Evolutionary conservation across 1,139 yeast species (phyloP).

Genomic region (Suhomyces terraborum): DNA sequence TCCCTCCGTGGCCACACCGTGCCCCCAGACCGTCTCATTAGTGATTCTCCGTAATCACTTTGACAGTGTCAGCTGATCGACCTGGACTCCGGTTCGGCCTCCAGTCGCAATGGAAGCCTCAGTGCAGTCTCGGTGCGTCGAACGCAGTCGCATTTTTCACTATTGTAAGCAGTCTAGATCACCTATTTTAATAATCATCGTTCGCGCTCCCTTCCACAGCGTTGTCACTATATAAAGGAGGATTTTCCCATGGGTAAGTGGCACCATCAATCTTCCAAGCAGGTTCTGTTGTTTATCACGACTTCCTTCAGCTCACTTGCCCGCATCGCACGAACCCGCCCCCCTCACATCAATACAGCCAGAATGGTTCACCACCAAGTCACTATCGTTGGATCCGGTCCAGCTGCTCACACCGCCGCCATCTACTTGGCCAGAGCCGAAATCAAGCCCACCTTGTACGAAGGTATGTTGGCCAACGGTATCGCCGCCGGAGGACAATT

Average conservation of each 20-base stretch:
- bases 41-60: too few species aligned
- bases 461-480: slow-evolving; percentile 97
- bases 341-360: too few species aligned
- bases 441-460: slow-evolving; percentile 88
- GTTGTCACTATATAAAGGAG: slow-evolving; percentile 2
- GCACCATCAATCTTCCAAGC: neutral
- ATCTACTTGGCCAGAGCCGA: slow-evolving; percentile 96
- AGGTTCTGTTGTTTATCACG: neutral
- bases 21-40: too few species aligned
- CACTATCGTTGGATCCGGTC: slow-evolving; percentile 95
- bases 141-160: neutral
- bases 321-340: neutral
- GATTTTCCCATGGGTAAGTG: neutral
- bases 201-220: slow-evolving; percentile 1
- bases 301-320: neutral
- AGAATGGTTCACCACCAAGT: slow-evolving; percentile 86
- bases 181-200: slow-evolving; percentile 11
- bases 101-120: too few species aligned
- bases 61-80: too few species aligned
- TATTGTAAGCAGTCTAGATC: slow-evolving; percentile 14
- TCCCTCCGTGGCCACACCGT: too few species aligned
- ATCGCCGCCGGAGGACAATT: slow-evolving; percentile 98
- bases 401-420: slow-evolving; percentile 99
- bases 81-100: too few species aligned
- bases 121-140: neutral